phyloP scores from a whole-genome alignment of 2,329 filamentous ascomycete species.

The Meredithiella fracta region DNA sequence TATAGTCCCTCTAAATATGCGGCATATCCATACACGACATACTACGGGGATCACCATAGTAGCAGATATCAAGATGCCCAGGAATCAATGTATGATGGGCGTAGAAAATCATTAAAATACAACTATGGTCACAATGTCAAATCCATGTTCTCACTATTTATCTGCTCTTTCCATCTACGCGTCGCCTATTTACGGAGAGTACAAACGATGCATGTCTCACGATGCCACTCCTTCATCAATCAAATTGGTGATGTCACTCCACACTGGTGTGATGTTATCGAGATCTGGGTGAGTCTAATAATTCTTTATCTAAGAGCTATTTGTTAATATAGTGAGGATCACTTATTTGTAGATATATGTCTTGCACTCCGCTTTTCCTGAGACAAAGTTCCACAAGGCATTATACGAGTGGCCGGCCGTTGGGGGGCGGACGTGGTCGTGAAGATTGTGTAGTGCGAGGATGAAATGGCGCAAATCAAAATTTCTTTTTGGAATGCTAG shows the following conservation, averaged over 20 bases:
- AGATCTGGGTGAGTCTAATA: too few relatives aligned
- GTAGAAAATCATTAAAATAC: neutral
- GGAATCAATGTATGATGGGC: neutral
- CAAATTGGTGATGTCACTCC: neutral
- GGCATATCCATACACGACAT: neutral
- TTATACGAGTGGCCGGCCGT: neutral
- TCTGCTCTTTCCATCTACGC: too few relatives aligned
- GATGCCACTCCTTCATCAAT: neutral
- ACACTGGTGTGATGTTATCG: neutral
- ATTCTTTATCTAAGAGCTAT: too few relatives aligned
- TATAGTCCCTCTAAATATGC: neutral
- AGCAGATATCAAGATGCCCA: conserved; percentile 15
- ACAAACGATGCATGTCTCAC: neutral
- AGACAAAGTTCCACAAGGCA: neutral
- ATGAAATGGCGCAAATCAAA: too few relatives aligned
- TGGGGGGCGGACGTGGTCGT: neutral
- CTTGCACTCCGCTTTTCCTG: neutral
- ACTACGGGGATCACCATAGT: neutral
- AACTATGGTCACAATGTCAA: too few relatives aligned
- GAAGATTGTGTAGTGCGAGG: too few relatives aligned
- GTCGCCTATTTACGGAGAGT: neutral
- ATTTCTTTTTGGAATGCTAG: too few relatives aligned
- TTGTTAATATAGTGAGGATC: neutral
- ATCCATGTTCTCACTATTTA: too few relatives aligned
- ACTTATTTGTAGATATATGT: neutral